A percentile compares a stretch with the other conserved stretches of the same genome.
These are phyloP conservation scores for Suhomyces chickasaworum DNA, from an alignment of 1,139 yeast species.

Conservation along the genomic window DNA sequence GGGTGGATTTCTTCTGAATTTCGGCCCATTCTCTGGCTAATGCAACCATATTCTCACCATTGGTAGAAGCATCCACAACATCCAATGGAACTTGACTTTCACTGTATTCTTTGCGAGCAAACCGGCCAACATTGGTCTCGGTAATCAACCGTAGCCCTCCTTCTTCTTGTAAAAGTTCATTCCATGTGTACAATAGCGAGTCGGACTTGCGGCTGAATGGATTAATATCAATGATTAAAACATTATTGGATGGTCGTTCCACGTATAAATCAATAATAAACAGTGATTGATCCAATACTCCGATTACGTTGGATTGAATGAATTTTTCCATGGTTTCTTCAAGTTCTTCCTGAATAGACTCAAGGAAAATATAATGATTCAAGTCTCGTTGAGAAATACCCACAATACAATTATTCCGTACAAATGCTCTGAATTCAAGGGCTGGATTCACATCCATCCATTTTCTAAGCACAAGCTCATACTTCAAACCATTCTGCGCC, in stretches of 20 bases:
- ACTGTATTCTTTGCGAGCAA: conserved; percentile 78
- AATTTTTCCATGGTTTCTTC: conserved; percentile 55
- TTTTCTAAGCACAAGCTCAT: conserved; percentile 73
- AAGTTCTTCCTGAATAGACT: conserved; percentile 47
- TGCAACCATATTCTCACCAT: conserved; percentile 64
- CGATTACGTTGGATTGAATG: conserved; percentile 46
- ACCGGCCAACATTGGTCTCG: conserved; percentile 67
- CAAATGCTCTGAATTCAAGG: conserved; percentile 84
- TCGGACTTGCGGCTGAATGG: conserved; percentile 82
- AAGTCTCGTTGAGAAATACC: conserved; percentile 86
- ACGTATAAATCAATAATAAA: conserved; percentile 81
- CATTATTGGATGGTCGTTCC: conserved; percentile 69
- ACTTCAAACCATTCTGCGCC: conserved; percentile 15
- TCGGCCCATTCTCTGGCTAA: conserved; percentile 59
- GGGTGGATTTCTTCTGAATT: conserved; percentile 2
- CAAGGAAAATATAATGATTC: conserved; percentile 74
- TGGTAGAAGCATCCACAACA: conserved; percentile 77
- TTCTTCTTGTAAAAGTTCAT: conserved; percentile 57
- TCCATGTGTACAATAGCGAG: conserved; percentile 79
- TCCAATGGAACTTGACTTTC: conserved; percentile 92
- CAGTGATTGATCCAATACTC: conserved; percentile 35
- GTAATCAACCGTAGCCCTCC: conserved; percentile 61
- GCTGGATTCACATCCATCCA: conserved; percentile 89
- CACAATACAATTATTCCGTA: conserved; percentile 58
- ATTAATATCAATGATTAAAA: conserved; percentile 78